These are phyloP conservation scores for Aspergillus pseudoglaucus DNA, from an alignment of 2,329 filamentous ascomycete genomes.

Conservation along the genomic window DNA sequence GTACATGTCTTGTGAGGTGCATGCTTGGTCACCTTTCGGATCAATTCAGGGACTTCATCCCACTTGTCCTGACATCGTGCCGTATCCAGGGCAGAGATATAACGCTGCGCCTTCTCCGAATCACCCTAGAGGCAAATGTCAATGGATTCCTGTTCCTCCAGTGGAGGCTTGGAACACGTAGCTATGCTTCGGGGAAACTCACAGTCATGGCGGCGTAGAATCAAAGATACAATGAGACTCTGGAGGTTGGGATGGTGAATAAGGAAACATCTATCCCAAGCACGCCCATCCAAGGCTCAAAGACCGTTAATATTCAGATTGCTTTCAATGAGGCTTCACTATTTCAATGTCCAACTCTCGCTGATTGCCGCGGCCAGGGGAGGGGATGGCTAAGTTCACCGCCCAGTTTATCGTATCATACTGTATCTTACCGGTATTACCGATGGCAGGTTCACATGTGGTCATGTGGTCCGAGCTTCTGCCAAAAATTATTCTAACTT, in stretches of 20 bases:
- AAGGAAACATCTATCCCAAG: conserved; percentile 9
- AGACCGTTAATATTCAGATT: conserved; percentile 5
- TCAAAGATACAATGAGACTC: conserved; percentile 8
- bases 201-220: conserved; percentile 15
- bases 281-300: conserved; percentile 14
- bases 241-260: conserved; percentile 9
- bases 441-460: conserved; percentile 8
- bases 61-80: conserved; percentile 85
- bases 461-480: conserved; percentile 25
- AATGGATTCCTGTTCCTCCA: conserved; percentile 4
- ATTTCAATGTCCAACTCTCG: conserved; percentile 3
- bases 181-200: conserved; percentile 5
- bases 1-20: conserved; percentile 77
- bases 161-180: background rate
- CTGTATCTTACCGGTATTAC: conserved; percentile 17
- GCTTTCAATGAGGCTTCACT: background rate
- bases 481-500: conserved; percentile 1
- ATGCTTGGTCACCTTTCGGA: conserved; percentile 92
- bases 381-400: conserved; percentile 7
- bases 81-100: conserved; percentile 74
- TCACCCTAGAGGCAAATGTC: conserved; percentile 35
- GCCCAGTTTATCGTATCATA: conserved; percentile 10
- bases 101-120: conserved; percentile 71
- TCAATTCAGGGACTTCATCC: conserved; percentile 77
- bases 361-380: conserved; percentile 20